phyloP scores from a whole-genome alignment of 108 stramenopile genomes.

The Skeletonema costatum region DNA sequence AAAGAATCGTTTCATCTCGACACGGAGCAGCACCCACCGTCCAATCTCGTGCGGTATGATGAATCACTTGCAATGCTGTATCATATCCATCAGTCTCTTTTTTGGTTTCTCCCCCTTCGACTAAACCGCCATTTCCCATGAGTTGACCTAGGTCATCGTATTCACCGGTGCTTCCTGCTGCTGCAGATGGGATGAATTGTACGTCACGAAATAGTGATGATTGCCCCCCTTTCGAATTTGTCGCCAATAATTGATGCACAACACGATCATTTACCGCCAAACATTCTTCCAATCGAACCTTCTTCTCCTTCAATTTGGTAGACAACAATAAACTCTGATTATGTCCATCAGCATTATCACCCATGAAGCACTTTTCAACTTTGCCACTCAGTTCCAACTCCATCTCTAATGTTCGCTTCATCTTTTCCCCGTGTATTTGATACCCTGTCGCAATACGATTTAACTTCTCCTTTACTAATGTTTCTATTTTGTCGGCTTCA shows the following conservation, averaged over 20 bases:
- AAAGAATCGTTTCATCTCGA: constrained; percentile 22
- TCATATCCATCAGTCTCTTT: constrained; percentile 54
- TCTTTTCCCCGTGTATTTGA: constrained; percentile 3
- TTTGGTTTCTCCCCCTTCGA: not conserved
- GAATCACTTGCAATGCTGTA: constrained; percentile 56
- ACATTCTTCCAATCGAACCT: not conserved
- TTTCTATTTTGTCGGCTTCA: not conserved
- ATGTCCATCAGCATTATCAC: not conserved
- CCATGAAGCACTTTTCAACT: constrained; percentile 16
- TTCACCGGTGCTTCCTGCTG: not conserved
- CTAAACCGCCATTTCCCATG: constrained; percentile 25
- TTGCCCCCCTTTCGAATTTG: not conserved
- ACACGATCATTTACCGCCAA: constrained; percentile 8
- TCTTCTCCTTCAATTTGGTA: not conserved
- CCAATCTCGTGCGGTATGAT: constrained; percentile 83
- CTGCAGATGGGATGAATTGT: constrained; percentile 11
- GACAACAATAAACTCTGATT: constrained; percentile 4
- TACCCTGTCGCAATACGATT: constrained; percentile 8
- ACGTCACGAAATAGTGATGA: constrained; percentile 3
- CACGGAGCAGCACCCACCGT: constrained; percentile 26
- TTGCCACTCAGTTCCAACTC: constrained; percentile 18
- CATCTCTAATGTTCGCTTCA: constrained; percentile 7
- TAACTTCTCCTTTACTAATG: constrained; percentile 5
- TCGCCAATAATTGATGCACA: constrained; percentile 6
- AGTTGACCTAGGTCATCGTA: constrained; percentile 5